Evolutionary conservation across 257 asterid species (phyloP), one percentile per base, ranked within the genome.

Genomic region (Solanum okadae): DNA sequence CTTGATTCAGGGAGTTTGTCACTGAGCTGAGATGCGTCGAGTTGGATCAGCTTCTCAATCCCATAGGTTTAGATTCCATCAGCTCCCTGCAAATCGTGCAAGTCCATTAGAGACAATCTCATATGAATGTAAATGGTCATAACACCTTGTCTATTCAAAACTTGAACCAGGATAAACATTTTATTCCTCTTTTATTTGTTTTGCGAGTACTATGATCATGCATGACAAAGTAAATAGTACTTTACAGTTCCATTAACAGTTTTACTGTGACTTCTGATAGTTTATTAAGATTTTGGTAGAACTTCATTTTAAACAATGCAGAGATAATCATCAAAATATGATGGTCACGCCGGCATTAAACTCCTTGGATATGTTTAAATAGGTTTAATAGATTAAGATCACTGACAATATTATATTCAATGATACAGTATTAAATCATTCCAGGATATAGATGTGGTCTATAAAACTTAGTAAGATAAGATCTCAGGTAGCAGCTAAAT

Each of bases 1-100:
- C 96, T 93, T n/a, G 99, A 96, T 91, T 93, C 98, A 0, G 99
- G 99, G 88, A 96, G 98, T 91, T 93, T 92, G 91, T 94, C 98
- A 40, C 93, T 94, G 12, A 96, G 97, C 91, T 96, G 98, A 86
- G 97, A 92, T 88, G 93, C 94, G 67, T 96, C 97, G 89, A 94
- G 92, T 91, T 95, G 97, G 76, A 96, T 89, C 93, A 96, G 91
- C 87, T 95, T 95, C 90, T 95, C 99, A 67, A 95, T 90, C 83
- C 99, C 97, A 72, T 92, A 96, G 84, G 87, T 92, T 91, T 93
- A 86, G 22, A 93, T 93, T 71, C 98, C 98, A n/a, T 94, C 98
- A 89, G 92, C 89, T 89, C 95, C 98, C 99, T 95, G 92, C 63
- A 85, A 84, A 35, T 25, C 25, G 35, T 61, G 35, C 49, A 84